A percentile compares a stretch with the other conserved stretches of the same genome.
Evolutionary conservation across 495 filamentous ascomycete species (phyloP).

Genomic region (Penicillium riverlandense): DNA sequence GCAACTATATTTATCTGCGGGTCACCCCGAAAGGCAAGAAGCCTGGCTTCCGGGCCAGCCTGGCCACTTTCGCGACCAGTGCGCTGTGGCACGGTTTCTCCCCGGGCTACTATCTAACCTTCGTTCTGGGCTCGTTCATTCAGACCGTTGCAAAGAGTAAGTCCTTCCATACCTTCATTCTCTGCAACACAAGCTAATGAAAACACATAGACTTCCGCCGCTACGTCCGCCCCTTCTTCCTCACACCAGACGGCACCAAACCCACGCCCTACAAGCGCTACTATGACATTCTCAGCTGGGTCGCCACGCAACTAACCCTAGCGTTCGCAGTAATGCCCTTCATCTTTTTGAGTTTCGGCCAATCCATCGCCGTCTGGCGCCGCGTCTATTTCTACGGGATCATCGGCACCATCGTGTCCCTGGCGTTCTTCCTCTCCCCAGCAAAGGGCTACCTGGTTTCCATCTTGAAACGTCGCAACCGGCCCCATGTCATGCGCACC

Average conservation of each 20-base stretch:
- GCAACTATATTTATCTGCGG: constrained; percentile 91
- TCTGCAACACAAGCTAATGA: not conserved
- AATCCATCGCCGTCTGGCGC: constrained; percentile 66
- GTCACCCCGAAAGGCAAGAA: constrained; percentile 95
- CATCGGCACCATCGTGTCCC: constrained; percentile 52
- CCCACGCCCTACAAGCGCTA: constrained; percentile 67
- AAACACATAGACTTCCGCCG: constrained; percentile 62
- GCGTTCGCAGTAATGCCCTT: constrained; percentile 79
- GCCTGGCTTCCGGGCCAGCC: constrained; percentile 87
- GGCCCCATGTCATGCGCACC: constrained; percentile 20
- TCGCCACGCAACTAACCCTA: constrained; percentile 77
- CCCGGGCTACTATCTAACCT: constrained; percentile 90
- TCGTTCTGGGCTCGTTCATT: constrained; percentile 80
- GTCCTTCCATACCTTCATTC: constrained; percentile 12
- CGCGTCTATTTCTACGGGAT: constrained; percentile 87
- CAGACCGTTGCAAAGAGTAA: constrained; percentile 92
- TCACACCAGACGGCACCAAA: constrained; percentile 60
- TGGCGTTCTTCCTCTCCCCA: constrained; percentile 75
- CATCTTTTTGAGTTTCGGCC: constrained; percentile 62
- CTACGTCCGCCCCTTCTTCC: constrained; percentile 86
- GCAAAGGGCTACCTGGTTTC: constrained; percentile 55
- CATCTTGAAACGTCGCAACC: constrained; percentile 51
- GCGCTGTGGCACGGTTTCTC: constrained; percentile 99
- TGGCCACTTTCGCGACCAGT: constrained; percentile 90
- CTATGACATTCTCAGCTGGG: constrained; percentile 77